Conservation (phyloP, 495 filamentous ascomycete species). For the Monascus purpureus region DNA sequence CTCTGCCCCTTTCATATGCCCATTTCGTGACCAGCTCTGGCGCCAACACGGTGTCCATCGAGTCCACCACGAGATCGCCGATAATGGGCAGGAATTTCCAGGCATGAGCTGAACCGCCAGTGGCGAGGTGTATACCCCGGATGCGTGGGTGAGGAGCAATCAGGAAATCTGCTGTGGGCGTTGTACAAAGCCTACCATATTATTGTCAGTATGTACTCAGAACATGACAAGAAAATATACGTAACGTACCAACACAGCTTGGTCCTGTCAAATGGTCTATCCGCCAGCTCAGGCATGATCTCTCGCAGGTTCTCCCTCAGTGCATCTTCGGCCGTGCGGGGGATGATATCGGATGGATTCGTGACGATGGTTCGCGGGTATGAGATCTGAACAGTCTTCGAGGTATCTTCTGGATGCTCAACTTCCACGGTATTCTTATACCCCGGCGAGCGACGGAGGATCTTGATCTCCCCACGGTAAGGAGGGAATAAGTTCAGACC, state of each 20-base stretch:
- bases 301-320: background rate
- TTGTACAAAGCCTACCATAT: background rate
- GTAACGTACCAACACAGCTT: background rate
- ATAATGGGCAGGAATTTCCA: conserved; percentile 38
- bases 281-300: background rate
- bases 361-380: background rate
- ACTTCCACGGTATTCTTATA: background rate
- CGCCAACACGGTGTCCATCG: no score
- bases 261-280: background rate
- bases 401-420: background rate
- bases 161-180: background rate
- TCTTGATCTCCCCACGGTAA: background rate
- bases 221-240: no score
- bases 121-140: conserved; percentile 22
- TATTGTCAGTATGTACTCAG: background rate
- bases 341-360: background rate
- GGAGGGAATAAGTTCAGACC: background rate
- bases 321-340: background rate
- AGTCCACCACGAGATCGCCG: conserved; percentile 24
- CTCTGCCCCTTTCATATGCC: no score
- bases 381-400: background rate
- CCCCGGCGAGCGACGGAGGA: background rate
- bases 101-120: conserved; percentile 34
- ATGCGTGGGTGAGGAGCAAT: conserved; percentile 4
- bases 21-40: no score